A percentile compares a stretch with the other conserved stretches of the same genome.
Evolutionary conservation across 768 basidiomycete species (phyloP).

Genomic region (Trametes gibbosa): DNA sequence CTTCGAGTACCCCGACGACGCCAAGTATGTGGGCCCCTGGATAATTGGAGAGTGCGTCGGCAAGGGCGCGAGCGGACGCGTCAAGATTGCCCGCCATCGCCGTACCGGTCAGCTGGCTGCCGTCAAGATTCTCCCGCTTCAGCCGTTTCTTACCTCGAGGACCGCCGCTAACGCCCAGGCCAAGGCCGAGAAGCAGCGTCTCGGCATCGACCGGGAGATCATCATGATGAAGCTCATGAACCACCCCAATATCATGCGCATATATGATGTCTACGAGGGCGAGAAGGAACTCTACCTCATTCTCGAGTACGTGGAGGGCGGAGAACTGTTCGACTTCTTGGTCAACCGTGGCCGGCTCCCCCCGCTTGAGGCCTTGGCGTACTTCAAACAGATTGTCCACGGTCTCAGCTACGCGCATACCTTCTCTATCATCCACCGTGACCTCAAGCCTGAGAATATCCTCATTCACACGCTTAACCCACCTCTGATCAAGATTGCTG

Average conservation of each 20-base stretch:
- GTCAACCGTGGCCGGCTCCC: conserved; percentile 84
- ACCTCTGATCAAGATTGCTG: conserved; percentile 90
- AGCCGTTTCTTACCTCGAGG: conserved; percentile 72
- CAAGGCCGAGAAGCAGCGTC: conserved; percentile 76
- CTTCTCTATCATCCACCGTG: conserved; percentile 96
- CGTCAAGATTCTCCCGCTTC: conserved; percentile 90
- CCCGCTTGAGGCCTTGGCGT: conserved; percentile 78
- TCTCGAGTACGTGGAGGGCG: conserved; percentile 93
- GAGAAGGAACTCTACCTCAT: conserved; percentile 88
- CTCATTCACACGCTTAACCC: conserved; percentile 80
- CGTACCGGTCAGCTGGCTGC: conserved; percentile 90
- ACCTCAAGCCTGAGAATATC: conserved; percentile 97
- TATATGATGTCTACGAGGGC: conserved; percentile 95
- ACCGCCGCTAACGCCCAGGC: conserved; percentile 63
- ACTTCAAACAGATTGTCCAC: conserved; percentile 94
- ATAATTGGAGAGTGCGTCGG: conserved; percentile 91
- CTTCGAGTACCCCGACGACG: conserved; percentile 83
- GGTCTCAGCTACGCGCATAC: conserved; percentile 96
- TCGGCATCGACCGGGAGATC: conserved; percentile 91
- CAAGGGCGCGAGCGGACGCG: conserved; percentile 91
- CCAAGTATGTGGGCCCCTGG: conserved; percentile 88
- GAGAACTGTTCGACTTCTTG: conserved; percentile 95
- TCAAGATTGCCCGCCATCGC: conserved; percentile 88
- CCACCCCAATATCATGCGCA: conserved; percentile 93
- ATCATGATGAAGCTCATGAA: conserved; percentile 99